Conservation (phyloP, 352 stramenopile genomes). For the Sclerospora graminicola region DNA sequence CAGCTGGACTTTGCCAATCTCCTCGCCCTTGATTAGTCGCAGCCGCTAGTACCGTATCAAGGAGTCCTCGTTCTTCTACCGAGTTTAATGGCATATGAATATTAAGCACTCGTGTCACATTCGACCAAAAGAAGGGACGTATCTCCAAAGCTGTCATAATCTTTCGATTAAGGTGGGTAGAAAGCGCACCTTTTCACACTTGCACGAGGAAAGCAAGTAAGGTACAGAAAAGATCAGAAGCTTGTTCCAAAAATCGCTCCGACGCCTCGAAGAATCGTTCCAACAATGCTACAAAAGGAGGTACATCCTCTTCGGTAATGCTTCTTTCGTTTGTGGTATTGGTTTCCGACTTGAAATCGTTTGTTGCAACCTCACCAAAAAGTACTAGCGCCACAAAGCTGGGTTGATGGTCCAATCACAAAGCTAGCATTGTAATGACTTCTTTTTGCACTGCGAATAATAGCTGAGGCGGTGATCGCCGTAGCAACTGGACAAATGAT, state of each 20-base stretch:
- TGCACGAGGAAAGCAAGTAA: constrained; percentile 45
- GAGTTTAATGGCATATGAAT: constrained; percentile 45
- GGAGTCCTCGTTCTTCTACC: constrained; percentile 22
- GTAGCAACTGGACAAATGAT: no score
- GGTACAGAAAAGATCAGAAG: constrained; percentile 46
- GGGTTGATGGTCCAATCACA: constrained; percentile 47
- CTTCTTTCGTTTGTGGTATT: constrained; percentile 9
- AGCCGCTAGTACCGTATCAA: constrained; percentile 28
- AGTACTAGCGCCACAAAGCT: constrained; percentile 48
- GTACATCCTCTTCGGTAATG: constrained; percentile 5
- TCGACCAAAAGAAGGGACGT: constrained; percentile 39
- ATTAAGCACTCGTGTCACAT: constrained; percentile 44
- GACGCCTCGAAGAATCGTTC: constrained; percentile 46
- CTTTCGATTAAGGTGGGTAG: constrained; percentile 30
- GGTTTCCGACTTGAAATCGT: constrained; percentile 7
- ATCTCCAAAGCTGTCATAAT: constrained; percentile 32
- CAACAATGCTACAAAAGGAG: constrained; percentile 31
- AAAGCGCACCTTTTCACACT: constrained; percentile 39
- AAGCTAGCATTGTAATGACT: constrained; percentile 39
- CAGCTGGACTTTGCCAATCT: constrained; percentile 6
- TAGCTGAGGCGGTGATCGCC: no score
- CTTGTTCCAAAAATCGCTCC: constrained; percentile 43
- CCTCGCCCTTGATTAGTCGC: constrained; percentile 16
- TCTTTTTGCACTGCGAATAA: no score
- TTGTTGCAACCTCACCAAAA: constrained; percentile 19